Percentiles rank a stretch among this genome's conserved stretches.
Conservation (phyloP, 306 rosid genomes). For the Gastrolobium villosum region DNA sequence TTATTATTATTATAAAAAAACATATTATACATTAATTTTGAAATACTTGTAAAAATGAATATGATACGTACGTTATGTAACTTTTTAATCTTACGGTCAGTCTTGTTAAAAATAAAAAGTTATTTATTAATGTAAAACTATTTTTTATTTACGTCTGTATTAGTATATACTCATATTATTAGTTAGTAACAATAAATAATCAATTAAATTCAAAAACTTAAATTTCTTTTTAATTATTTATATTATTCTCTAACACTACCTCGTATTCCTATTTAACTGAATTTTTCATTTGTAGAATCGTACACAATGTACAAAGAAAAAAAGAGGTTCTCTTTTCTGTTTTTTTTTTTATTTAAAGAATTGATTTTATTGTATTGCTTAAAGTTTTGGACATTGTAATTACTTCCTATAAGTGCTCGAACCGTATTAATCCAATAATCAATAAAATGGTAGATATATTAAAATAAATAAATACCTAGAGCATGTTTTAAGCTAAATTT, state of each 20-base stretch:
- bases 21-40: not conserved
- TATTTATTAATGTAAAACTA: not conserved
- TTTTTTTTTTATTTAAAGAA: not conserved
- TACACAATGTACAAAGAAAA: not conserved
- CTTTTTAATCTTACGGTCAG: not conserved
- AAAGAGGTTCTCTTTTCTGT: not conserved
- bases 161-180: not conserved
- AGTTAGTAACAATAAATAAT: not conserved
- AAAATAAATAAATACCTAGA: not conserved
- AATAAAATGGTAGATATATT: too few relatives aligned
- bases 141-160: not conserved
- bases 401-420: too few relatives aligned
- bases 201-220: too few relatives aligned
- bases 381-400: conserved; percentile 2
- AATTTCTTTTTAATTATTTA: too few relatives aligned
- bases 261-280: not conserved
- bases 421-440: too few relatives aligned
- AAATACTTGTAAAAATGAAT: too few relatives aligned
- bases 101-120: not conserved
- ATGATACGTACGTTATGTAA: too few relatives aligned
- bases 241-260: too few relatives aligned
- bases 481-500: conserved; percentile 25
- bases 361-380: not conserved
- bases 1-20: too few relatives aligned
- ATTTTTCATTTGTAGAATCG: not conserved